A percentile compares a stretch with the other conserved stretches of the same genome.
These are phyloP conservation scores for Inosperma sp. DNA, from an alignment of 768 basidiomycete species.

Conservation along the genomic window DNA sequence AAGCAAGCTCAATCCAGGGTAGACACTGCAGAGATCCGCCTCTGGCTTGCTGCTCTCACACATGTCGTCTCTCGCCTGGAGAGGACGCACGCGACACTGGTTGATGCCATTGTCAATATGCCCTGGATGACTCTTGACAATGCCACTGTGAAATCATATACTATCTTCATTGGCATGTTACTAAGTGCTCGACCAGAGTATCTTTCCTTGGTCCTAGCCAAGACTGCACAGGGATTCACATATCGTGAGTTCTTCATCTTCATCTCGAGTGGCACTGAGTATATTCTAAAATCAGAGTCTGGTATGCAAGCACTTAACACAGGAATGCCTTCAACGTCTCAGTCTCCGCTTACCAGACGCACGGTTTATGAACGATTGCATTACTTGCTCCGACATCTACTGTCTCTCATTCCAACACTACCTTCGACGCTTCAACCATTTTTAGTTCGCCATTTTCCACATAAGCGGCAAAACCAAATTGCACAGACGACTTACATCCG, in stretches of 20 bases:
- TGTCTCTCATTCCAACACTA: slow-evolving; percentile 87
- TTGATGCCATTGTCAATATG: slow-evolving; percentile 80
- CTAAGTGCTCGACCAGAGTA: slow-evolving; percentile 91
- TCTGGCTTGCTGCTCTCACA: slow-evolving; percentile 83
- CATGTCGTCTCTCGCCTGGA: slow-evolving; percentile 92
- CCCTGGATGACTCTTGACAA: slow-evolving; percentile 93
- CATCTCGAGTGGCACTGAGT: slow-evolving; percentile 6
- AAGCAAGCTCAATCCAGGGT: slow-evolving; percentile 25
- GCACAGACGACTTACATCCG: slow-evolving; percentile 87
- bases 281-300: slow-evolving; percentile 49
- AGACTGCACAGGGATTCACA: slow-evolving; percentile 81
- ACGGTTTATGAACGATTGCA: slow-evolving; percentile 85
- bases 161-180: slow-evolving; percentile 85
- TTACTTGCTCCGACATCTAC: slow-evolving; percentile 76
- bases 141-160: slow-evolving; percentile 81
- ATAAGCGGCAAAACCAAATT: slow-evolving; percentile 80
- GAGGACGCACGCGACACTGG: slow-evolving; percentile 69
- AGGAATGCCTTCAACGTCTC: slow-evolving; percentile 56
- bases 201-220: slow-evolving; percentile 75
- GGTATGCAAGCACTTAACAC: slow-evolving; percentile 59
- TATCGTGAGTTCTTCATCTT: slow-evolving; percentile 59
- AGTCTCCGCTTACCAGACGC: slow-evolving; percentile 70
- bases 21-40: slow-evolving; percentile 55
- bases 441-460: slow-evolving; percentile 82
- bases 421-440: slow-evolving; percentile 83